Conservation (phyloP, 2,329 filamentous ascomycete genomes). For the Fusarium penzigii region DNA sequence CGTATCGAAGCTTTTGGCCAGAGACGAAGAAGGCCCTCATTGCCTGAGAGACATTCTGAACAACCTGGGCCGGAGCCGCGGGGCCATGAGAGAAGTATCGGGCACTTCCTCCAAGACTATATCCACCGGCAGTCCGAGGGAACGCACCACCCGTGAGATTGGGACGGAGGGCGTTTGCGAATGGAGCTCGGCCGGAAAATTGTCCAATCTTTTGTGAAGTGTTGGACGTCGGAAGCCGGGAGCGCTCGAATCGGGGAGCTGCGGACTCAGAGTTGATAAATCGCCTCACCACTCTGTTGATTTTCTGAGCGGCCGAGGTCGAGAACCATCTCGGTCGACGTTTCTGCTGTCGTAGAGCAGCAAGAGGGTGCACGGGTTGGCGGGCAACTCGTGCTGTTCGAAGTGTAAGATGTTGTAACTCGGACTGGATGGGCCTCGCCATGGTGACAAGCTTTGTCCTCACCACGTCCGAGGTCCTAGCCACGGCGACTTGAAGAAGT, state of each 20-base stretch:
- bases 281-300: conserved; percentile 49
- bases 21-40: conserved; percentile 91
- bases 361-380: conserved; percentile 56
- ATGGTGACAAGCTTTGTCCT: conserved; percentile 50
- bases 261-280: conserved; percentile 48
- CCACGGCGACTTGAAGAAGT: conserved; percentile 53
- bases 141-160: conserved; percentile 89
- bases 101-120: conserved; percentile 70
- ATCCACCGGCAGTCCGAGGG: conserved; percentile 86
- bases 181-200: conserved; percentile 76
- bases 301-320: conserved; percentile 41
- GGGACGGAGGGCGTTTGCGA: conserved; percentile 84
- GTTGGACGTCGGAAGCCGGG: conserved; percentile 50
- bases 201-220: conserved; percentile 56
- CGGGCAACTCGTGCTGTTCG: conserved; percentile 41
- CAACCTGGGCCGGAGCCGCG: conserved; percentile 81
- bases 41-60: conserved; percentile 93
- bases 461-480: conserved; percentile 52
- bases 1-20: conserved; percentile 84
- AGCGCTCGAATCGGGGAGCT: conserved; percentile 46
- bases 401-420: conserved; percentile 48
- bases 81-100: conserved; percentile 91
- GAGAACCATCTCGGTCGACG: conserved; percentile 50
- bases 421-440: conserved; percentile 45
- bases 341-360: conserved; percentile 51